Evolutionary conservation across 2,329 filamentous ascomycete species (phyloP).

Genomic region (Epichloe baconii): DNA sequence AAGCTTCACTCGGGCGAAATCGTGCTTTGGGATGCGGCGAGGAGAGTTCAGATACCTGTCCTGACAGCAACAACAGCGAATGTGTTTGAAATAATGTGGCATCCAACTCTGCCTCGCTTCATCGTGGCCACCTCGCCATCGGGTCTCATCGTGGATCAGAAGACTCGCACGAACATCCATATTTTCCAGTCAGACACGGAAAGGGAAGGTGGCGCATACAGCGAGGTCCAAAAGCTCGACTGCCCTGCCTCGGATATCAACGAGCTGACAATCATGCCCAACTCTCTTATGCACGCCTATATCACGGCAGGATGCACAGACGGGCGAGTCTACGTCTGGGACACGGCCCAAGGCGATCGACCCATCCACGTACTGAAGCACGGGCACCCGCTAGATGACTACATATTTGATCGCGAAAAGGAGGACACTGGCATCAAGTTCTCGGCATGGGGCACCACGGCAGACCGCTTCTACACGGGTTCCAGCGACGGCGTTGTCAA

Average conservation of each 20-base stretch:
- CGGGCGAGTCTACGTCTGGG: conserved; percentile 50
- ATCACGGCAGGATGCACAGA: conserved; percentile 50
- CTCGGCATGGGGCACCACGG: conserved; percentile 43
- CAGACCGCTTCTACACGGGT: conserved; percentile 48
- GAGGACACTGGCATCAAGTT: conserved; percentile 53
- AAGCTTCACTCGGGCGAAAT: conserved; percentile 46
- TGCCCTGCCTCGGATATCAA: conserved; percentile 49
- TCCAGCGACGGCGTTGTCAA: conserved; percentile 50
- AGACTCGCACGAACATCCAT: conserved; percentile 42
- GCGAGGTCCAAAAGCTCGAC: conserved; percentile 41
- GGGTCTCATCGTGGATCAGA: conserved; percentile 29
- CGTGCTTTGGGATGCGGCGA: conserved; percentile 41
- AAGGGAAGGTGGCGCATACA: conserved; percentile 18
- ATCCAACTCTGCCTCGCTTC: conserved; percentile 40
- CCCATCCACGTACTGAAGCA: conserved; percentile 44
- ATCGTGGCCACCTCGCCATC: conserved; percentile 43
- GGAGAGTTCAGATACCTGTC: conserved; percentile 31
- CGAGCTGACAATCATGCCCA: conserved; percentile 46
- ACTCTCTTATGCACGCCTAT: conserved; percentile 35
- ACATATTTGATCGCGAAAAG: conserved; percentile 32
- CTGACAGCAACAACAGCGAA: conserved; percentile 41
- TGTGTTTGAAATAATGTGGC: conserved; percentile 53
- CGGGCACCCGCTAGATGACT: conserved; percentile 29
- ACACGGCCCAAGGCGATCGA: conserved; percentile 40
- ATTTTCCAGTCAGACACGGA: conserved; percentile 29